Evolutionary conservation across 2,329 filamentous ascomycete genomes (phyloP), one percentile per base, ranked within the genome.

Genomic region (Fusarium duplospermum): DNA sequence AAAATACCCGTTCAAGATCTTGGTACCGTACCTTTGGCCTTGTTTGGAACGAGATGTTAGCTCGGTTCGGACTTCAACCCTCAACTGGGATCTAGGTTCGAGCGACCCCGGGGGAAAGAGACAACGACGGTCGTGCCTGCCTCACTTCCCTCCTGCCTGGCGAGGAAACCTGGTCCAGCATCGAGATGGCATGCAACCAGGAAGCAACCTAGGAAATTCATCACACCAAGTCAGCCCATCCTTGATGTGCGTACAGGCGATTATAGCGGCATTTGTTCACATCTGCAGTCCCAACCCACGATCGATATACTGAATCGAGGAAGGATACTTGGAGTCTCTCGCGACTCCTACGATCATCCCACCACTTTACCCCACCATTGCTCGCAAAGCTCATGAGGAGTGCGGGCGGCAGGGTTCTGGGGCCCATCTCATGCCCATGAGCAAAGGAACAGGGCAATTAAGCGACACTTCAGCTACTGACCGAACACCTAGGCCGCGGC

Each of bases 21-120:
- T 45, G 38, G 40, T 61, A 35, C 60, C 45, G 29, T 31, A 31
- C 31, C 24, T 70, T 69, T 47, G 64, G 22, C 33, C 65, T 60
- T 57, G 35, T 50, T 64, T 58, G 54, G 52, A 20, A 57, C 45
- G 63, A 58, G 66, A 64, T 47, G 67, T 62, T 57, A 64, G 64
- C 71, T 54, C 62, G 65, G 35, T 33, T 72, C 56, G 40, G 60
- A 60, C 57, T 47, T 66, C 36, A 52, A 67, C 36, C 29, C 24
- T 47, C 45, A 63, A 45, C 74, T 42, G 40, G 70, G 74, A 72
- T 76, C 70, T 40, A 58, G 74, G 72, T 42, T 74, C 29, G 38
- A 52, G 20, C 16, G 29, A 27, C 47, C 33, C 56, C 14, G 24
- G 62, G 68, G 62, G 59, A 66, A 76, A 67, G 64, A 73, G 61